These are phyloP conservation scores for Xanthoparmelia taractica DNA, from an alignment of 495 filamentous ascomycete genomes.

Conservation along the genomic window DNA sequence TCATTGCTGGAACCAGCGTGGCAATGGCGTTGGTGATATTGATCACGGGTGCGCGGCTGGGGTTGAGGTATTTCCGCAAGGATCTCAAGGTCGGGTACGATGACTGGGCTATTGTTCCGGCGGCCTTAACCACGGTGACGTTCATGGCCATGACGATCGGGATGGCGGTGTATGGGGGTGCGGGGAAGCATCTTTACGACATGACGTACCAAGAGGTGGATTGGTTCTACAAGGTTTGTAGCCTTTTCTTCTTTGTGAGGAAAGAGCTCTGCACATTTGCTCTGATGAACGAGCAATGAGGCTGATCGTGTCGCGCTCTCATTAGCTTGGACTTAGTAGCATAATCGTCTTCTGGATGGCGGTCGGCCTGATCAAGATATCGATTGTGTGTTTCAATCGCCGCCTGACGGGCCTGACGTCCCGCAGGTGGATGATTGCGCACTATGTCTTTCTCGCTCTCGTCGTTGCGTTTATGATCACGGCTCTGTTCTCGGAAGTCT, in stretches of 20 bases:
- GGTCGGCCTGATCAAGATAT: conserved; percentile 27
- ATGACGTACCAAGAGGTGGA: conserved; percentile 22
- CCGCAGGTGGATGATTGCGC: conserved; percentile 21
- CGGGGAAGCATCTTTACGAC: conserved; percentile 25
- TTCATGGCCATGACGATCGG: conserved; percentile 9
- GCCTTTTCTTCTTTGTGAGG: background rate
- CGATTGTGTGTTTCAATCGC: conserved; percentile 26
- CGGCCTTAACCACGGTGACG: background rate
- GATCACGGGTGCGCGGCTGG: conserved; percentile 15
- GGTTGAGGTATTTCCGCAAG: conserved; percentile 12
- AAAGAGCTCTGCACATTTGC: too few relatives aligned
- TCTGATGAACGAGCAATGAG: background rate
- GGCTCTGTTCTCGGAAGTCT: conserved; percentile 16
- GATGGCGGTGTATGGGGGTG: conserved; percentile 19
- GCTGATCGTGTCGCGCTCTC: background rate
- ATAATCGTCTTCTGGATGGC: conserved; percentile 21
- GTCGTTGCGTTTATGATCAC: conserved; percentile 21
- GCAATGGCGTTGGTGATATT: conserved; percentile 12
- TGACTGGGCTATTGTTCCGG: conserved; percentile 17
- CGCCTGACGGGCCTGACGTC: conserved; percentile 26
- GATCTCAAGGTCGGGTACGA: conserved; percentile 5
- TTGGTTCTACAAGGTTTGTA: conserved; percentile 12
- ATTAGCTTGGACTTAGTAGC: conserved; percentile 7
- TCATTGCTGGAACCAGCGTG: conserved; percentile 5
- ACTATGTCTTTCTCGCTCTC: conserved; percentile 21